phyloP scores from a whole-genome alignment of 768 basidiomycete species.

The Infundibulicybe gibba region DNA sequence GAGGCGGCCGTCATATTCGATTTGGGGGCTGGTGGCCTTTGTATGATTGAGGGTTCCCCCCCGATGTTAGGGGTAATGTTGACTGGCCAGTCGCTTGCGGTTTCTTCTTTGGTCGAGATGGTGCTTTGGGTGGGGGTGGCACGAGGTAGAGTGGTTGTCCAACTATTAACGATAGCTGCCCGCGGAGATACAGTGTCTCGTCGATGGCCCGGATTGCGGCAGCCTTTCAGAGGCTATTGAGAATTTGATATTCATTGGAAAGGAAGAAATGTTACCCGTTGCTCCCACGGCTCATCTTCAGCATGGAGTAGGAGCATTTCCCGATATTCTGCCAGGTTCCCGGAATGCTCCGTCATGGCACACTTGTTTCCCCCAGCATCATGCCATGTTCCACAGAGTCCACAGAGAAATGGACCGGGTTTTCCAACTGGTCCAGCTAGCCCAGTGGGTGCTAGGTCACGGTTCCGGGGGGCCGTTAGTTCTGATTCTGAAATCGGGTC shows the following conservation, averaged over 20 bases:
- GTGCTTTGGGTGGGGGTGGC: slow-evolving; percentile 19
- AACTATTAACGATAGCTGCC: slow-evolving; percentile 50
- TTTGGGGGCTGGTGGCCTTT: too few species aligned
- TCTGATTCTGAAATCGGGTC: too few species aligned
- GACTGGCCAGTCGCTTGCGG: too few species aligned
- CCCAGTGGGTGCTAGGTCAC: too few species aligned
- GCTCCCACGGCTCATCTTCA: slow-evolving; percentile 65
- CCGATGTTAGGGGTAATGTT: too few species aligned
- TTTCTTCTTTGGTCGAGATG: too few species aligned
- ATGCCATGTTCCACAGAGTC: slow-evolving; percentile 59
- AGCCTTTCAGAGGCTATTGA: slow-evolving; percentile 34
- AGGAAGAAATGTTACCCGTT: slow-evolving; percentile 41
- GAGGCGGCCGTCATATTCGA: too few species aligned
- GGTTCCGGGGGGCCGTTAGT: slow-evolving; percentile 2
- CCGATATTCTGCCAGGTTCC: slow-evolving; percentile 68
- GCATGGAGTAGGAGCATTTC: slow-evolving; percentile 59
- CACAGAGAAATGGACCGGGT: slow-evolving; percentile 35
- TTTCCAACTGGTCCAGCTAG: slow-evolving; percentile 10
- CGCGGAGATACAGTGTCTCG: slow-evolving; percentile 51
- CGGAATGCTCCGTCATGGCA: slow-evolving; percentile 60
- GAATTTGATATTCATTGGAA: slow-evolving; percentile 2
- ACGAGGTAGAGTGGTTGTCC: slow-evolving; percentile 65
- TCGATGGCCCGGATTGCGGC: slow-evolving; percentile 73
- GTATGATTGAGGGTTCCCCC: too few species aligned
- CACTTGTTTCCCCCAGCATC: slow-evolving; percentile 45